Evolutionary conservation across 768 basidiomycete genomes (phyloP), one percentile per base, ranked within the genome.

Genomic region (Panellus pusillus): DNA sequence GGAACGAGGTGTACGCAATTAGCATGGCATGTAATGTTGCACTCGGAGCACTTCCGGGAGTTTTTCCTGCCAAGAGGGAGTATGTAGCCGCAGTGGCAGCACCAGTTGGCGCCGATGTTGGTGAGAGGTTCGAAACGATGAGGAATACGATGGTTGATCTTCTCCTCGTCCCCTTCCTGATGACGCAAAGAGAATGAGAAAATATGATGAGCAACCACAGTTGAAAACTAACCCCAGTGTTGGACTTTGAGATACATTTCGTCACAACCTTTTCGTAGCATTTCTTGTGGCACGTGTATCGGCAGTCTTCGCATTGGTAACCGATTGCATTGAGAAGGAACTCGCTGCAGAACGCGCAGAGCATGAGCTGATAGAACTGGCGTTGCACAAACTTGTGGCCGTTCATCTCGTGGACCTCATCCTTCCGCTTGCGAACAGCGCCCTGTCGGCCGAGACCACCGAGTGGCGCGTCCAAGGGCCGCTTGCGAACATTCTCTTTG

Each of bases 261-360:
- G 97, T 99, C 62, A 98, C 93, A 18, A 98, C 96, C 70, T 98
- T 98, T 65, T 95, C 91, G 67, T 95, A 96, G 68, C 97, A 99
- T 68, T 96, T 96, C 79, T 95, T 96, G 79, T 99, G 97, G 71
- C 97, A 99, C 3, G 93, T 93, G 70, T 98, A 99, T 58, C 93
- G 87, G 70, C 97, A 99, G 68, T 99, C 97, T 66, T 98, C 97
- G 77, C 97, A 99, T 73, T 98, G 96, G 71, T 94, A 97, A n/a
- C 97, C 97, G 55, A 89, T 79, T 2, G 93, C 96, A 58, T 98
- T 98, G 69, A 98, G 89, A 52, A 99, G 78, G 76, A 99, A 98
- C 65, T 98, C 96, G 72, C 84, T 87, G 75, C 97, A 99, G 72
- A 97, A 93, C 3, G 97, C 97, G 68, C 97, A 99, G 47, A 98